Conservation (phyloP, 129 eudicot genomes). For the Flaveria trinervia region DNA sequence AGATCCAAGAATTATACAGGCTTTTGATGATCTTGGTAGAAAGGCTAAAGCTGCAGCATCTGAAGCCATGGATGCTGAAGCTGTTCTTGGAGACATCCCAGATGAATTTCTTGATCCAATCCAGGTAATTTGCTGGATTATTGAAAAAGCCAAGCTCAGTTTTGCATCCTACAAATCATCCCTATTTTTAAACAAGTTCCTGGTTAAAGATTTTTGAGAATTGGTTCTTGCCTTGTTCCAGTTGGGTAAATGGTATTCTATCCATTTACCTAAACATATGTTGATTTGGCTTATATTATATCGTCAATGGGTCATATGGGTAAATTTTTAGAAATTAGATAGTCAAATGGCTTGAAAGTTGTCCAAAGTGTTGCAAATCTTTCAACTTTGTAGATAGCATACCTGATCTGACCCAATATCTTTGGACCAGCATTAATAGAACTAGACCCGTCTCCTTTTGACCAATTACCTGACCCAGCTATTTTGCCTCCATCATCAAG, state of each 20-base stretch:
- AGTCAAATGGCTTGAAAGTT: background rate
- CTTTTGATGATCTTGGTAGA: slow-evolving; percentile 78
- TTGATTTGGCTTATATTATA: background rate
- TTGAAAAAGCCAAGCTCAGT: background rate
- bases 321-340: background rate
- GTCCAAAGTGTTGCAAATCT: background rate
- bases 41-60: slow-evolving; percentile 88
- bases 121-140: slow-evolving; percentile 47
- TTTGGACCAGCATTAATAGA: background rate
- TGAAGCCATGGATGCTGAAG: slow-evolving; percentile 95
- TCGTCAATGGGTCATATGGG: background rate
- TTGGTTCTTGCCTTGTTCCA: background rate
- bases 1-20: slow-evolving; percentile 72
- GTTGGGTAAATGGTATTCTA: background rate
- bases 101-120: slow-evolving; percentile 99
- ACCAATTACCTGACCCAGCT: background rate
- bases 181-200: background rate
- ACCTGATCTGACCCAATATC: background rate
- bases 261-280: background rate
- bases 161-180: background rate
- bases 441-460: background rate
- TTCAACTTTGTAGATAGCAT: background rate
- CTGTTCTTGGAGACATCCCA: slow-evolving; percentile 91
- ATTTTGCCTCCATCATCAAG: too few relatives aligned
- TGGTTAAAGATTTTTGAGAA: background rate